Percentiles rank a stretch among this genome's conserved stretches.
Evolutionary conservation across 257 asterid species (phyloP).

Genomic region (Lycium barbarum): DNA sequence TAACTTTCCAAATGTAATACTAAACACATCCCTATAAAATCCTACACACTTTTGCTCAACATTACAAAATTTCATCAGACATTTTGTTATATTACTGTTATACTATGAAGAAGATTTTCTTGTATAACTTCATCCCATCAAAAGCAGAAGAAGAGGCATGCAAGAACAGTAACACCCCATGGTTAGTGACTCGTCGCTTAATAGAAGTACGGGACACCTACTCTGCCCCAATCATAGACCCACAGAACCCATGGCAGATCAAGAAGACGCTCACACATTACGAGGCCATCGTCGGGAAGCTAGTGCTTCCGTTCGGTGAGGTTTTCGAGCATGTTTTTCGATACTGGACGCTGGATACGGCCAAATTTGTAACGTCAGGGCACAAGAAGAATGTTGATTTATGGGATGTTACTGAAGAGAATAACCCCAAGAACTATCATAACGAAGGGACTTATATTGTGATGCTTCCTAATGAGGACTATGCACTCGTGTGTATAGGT

Average conservation of each 20-base stretch:
- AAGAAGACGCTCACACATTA: conserved; percentile 42
- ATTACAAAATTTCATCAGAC: too few species aligned
- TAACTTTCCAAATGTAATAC: background rate
- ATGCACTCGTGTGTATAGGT: conserved; percentile 41
- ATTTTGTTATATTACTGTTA: too few species aligned
- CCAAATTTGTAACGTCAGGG: conserved; percentile 45
- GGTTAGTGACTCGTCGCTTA: conserved; percentile 40
- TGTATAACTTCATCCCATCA: conserved; percentile 47
- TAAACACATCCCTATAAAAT: background rate
- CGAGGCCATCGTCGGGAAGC: conserved; percentile 42
- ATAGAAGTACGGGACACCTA: conserved; percentile 53
- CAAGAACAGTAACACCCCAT: background rate
- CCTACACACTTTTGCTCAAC: background rate
- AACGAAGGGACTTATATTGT: conserved; percentile 42
- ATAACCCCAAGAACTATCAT: conserved; percentile 38
- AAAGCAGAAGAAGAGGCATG: conserved; percentile 45
- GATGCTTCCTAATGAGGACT: conserved; percentile 37
- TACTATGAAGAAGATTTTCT: conserved; percentile 43
- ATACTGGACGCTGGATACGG: conserved; percentile 55
- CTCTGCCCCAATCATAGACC: conserved; percentile 44
- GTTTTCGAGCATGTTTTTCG: conserved; percentile 54
- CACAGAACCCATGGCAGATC: conserved; percentile 56
- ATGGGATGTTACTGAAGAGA: conserved; percentile 61
- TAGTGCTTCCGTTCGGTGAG: conserved; percentile 45
- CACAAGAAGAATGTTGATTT: conserved; percentile 41